phyloP scores from a whole-genome alignment of 2,329 filamentous ascomycete genomes.

The Aureobasidium sp. region DNA sequence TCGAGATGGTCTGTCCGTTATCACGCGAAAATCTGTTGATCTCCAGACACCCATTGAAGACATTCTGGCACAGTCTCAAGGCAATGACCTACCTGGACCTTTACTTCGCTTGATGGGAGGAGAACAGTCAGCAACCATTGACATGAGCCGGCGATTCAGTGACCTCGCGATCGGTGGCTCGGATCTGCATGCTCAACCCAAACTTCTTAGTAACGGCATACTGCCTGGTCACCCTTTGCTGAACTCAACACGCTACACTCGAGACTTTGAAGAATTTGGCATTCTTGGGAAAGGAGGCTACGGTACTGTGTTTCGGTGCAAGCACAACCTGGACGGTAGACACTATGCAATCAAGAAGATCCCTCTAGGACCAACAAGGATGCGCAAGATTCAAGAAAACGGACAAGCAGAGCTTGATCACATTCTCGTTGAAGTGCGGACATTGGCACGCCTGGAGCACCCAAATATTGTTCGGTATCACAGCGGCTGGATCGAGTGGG shows the following conservation, averaged over 20 bases:
- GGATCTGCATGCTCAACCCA: slow-evolving; percentile 4
- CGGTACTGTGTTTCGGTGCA: slow-evolving; percentile 54
- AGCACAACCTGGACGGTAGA: slow-evolving; percentile 52
- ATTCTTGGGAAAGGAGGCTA: slow-evolving; percentile 58
- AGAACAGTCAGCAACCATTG: background rate
- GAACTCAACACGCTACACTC: slow-evolving; percentile 37
- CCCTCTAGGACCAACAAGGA: slow-evolving; percentile 44
- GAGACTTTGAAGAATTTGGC: slow-evolving; percentile 46
- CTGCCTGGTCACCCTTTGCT: slow-evolving; percentile 20
- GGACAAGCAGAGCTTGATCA: slow-evolving; percentile 47
- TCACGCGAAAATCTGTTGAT: slow-evolving; percentile 15
- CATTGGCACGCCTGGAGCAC: slow-evolving; percentile 55
- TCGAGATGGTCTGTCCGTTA: slow-evolving; percentile 31
- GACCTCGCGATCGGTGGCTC: background rate
- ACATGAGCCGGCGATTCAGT: background rate
- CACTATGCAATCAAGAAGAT: slow-evolving; percentile 62
- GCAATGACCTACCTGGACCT: slow-evolving; percentile 7
- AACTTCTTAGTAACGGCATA: background rate
- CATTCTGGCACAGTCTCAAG: background rate
- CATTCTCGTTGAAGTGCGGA: slow-evolving; percentile 53
- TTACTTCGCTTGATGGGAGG: slow-evolving; percentile 10
- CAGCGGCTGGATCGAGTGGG: slow-evolving; percentile 54
- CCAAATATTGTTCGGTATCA: slow-evolving; percentile 60
- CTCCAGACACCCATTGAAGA: background rate
- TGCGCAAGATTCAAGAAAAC: slow-evolving; percentile 44